These are phyloP conservation scores for Yarrowia sp. DNA, from an alignment of 805 yeast species.

Conservation along the genomic window DNA sequence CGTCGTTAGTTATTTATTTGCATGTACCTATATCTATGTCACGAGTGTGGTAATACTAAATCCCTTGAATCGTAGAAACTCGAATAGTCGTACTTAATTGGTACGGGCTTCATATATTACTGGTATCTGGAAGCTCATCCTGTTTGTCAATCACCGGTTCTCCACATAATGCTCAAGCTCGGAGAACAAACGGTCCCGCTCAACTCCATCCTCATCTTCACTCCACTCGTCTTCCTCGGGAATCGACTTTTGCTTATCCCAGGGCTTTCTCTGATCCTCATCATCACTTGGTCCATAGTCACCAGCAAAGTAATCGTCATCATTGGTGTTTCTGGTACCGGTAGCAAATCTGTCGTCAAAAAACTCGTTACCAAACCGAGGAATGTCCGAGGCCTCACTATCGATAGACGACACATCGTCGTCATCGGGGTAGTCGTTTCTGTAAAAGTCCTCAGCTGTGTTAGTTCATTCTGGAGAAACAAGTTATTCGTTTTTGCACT, in stretches of 20 bases:
- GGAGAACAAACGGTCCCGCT: slow-evolving; percentile 7
- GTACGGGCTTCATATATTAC: no score
- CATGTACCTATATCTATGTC: not conserved
- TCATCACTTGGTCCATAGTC: slow-evolving; percentile 14
- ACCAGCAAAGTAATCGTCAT: slow-evolving; percentile 13
- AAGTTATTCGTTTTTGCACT: no score
- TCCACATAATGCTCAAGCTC: slow-evolving; percentile 17
- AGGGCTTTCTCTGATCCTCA: slow-evolving; percentile 7
- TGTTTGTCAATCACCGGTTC: slow-evolving; percentile 13
- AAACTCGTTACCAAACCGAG: slow-evolving; percentile 18
- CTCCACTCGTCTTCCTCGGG: slow-evolving; percentile 23
- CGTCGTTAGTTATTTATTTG: slow-evolving; percentile 25
- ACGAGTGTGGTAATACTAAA: no score
- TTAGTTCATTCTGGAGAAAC: no score
- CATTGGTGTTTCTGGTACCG: not conserved
- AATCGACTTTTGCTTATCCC: slow-evolving; percentile 6
- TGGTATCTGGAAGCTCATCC: no score
- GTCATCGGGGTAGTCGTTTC: slow-evolving; percentile 93
- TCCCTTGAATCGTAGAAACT: no score
- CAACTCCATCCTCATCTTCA: slow-evolving; percentile 39
- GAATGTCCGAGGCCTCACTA: slow-evolving; percentile 38
- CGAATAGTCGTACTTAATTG: no score
- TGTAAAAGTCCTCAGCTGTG: slow-evolving; percentile 79
- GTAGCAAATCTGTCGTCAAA: slow-evolving; percentile 11
- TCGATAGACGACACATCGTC: slow-evolving; percentile 54